Conservation (phyloP, 2,329 filamentous ascomycete genomes). For the Ophiostoma populinum region DNA sequence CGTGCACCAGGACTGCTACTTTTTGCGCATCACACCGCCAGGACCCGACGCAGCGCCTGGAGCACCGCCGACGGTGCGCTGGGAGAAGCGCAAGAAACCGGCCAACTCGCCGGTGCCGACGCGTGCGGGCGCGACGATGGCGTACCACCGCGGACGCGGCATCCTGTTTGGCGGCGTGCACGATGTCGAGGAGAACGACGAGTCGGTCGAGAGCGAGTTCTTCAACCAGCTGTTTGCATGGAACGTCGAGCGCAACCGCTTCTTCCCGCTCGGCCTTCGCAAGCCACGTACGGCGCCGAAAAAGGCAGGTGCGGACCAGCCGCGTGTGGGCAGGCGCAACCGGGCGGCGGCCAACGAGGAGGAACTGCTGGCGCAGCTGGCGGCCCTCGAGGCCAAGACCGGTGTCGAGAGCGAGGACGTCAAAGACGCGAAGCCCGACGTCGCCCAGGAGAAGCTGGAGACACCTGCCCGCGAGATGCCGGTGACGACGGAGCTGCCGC, state of each 20-base stretch:
- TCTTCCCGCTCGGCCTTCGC: slow-evolving; percentile 67
- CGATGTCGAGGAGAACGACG: slow-evolving; percentile 78
- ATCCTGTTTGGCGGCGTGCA: slow-evolving; percentile 91
- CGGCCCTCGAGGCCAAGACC: slow-evolving; percentile 50
- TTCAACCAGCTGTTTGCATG: slow-evolving; percentile 85
- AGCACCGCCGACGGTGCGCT: slow-evolving; percentile 56
- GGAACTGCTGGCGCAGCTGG: slow-evolving; percentile 72
- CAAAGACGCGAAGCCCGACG: slow-evolving; percentile 36
- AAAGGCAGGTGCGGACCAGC: slow-evolving; percentile 26
- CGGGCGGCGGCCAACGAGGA: slow-evolving; percentile 82
- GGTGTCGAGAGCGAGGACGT: slow-evolving; percentile 27
- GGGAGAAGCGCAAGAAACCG: slow-evolving; percentile 87
- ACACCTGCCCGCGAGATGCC: slow-evolving; percentile 43
- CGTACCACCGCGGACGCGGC: slow-evolving; percentile 80
- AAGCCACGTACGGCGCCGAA: slow-evolving; percentile 53
- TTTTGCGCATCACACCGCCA: slow-evolving; percentile 63
- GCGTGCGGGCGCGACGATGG: slow-evolving; percentile 83
- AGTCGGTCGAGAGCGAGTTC: slow-evolving; percentile 93
- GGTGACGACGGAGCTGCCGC: slow-evolving; percentile 67
- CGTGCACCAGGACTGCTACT: slow-evolving; percentile 91
- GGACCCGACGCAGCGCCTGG: slow-evolving; percentile 46
- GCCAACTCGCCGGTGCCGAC: slow-evolving; percentile 73
- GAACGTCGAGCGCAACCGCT: slow-evolving; percentile 90
- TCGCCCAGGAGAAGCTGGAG: slow-evolving; percentile 31
- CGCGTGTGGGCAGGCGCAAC: slow-evolving; percentile 40